These are phyloP conservation scores for Xylaria palmicola DNA, from an alignment of 495 filamentous ascomycete species.

Conservation along the genomic window DNA sequence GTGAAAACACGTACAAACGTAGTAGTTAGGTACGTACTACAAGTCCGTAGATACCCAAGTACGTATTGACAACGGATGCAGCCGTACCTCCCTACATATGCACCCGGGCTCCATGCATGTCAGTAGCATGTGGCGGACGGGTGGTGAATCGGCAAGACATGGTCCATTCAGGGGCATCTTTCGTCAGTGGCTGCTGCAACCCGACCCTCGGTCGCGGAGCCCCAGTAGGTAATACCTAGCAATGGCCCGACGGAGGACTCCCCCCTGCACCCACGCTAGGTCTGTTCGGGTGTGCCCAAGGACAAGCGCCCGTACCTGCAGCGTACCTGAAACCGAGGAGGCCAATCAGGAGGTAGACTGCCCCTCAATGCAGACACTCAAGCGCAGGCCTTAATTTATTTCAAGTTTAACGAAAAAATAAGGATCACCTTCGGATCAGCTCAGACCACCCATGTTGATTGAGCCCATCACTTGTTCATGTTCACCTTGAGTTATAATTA, in stretches of 20 bases:
- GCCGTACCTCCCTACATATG: constrained; percentile 3
- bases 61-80: constrained; percentile 7
- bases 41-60: background rate
- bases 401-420: background rate
- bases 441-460: background rate
- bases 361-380: background rate
- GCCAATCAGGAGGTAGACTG: constrained; percentile 4
- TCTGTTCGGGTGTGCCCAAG: no score
- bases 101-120: background rate
- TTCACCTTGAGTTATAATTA: background rate
- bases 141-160: background rate
- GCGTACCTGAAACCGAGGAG: constrained; percentile 6
- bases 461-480: no score
- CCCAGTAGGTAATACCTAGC: background rate
- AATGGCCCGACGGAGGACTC: no score
- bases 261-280: no score
- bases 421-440: background rate
- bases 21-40: background rate
- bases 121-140: no score
- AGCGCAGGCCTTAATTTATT: constrained; percentile 18
- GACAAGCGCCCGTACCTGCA: background rate
- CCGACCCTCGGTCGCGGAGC: background rate
- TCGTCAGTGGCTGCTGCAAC: constrained; percentile 11
- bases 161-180: constrained; percentile 8
- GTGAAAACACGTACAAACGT: background rate